phyloP scores from a whole-genome alignment of 371 early-diverging fungal genomes.

The Syncephalastrum sp. region DNA sequence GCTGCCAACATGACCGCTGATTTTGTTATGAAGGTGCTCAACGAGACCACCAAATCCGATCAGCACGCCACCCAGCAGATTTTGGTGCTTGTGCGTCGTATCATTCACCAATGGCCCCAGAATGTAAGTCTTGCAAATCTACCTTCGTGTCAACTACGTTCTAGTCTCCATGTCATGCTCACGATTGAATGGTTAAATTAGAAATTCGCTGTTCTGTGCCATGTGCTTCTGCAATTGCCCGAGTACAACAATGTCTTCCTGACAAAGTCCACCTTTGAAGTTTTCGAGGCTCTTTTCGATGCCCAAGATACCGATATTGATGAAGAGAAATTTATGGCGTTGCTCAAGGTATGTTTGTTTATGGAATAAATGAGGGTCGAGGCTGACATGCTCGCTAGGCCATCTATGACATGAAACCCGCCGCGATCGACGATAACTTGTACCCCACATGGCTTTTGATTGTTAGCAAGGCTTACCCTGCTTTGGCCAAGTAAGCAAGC shows the following conservation, averaged over 20 bases:
- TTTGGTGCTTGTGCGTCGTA: conserved; percentile 73
- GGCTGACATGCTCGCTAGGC: conserved; percentile 38
- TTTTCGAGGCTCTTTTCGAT: conserved; percentile 68
- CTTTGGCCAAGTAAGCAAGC: conserved; percentile 53
- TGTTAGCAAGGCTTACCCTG: conserved; percentile 70
- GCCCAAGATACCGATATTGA: conserved; percentile 55
- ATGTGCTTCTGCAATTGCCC: conserved; percentile 77
- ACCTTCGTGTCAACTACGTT: background rate
- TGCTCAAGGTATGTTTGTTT: conserved; percentile 35
- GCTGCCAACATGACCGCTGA: conserved; percentile 74
- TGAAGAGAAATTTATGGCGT: conserved; percentile 54
- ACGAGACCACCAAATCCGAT: conserved; percentile 67
- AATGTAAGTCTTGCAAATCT: conserved; percentile 35
- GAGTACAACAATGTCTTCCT: conserved; percentile 81
- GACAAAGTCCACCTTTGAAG: conserved; percentile 82
- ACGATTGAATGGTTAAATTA: conserved; percentile 10
- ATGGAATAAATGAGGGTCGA: background rate
- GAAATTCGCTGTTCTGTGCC: conserved; percentile 66
- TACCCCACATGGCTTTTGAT: conserved; percentile 87
- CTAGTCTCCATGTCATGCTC: background rate
- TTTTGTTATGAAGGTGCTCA: conserved; percentile 67
- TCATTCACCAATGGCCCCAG: conserved; percentile 73
- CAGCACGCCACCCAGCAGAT: conserved; percentile 74
- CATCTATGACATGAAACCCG: conserved; percentile 80
- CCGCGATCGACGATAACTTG: conserved; percentile 76